Base-by-base conservation (phyloP, 1,284 basidiomycete species). In the Trichosporon ovoides region DNA sequence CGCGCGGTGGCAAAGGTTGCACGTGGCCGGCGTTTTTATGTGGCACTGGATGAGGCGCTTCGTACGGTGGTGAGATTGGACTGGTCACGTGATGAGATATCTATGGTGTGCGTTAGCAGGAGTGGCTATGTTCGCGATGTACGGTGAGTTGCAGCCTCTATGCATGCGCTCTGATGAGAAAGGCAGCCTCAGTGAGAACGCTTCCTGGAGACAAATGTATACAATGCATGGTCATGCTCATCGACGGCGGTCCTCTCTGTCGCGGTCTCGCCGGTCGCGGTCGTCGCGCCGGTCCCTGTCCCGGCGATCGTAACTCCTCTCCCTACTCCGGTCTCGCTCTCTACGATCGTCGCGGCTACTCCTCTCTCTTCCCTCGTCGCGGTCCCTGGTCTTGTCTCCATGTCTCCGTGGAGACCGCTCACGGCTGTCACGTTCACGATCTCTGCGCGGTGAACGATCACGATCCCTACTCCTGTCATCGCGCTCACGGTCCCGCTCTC, bases 371-470 rank as follows among this genome's bases (percentile, higher is more conserved):
- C 22, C 18, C 16, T 55, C 54, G 11, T 55, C 34, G 3, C 55
- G 18, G 34, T 52, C 48, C 14, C 50, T 28, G 31, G 4, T 28
- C 37, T 20, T 38, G 37, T 31, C 38, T 2, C 36, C 6, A 14
- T 51, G 37, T 7, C 57, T n/a, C n/a, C n/a, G 36, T 19, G 43
- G 35, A 24, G 13, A 52, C 46, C 31, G 38, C 56, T 62, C 58
- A 7, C 35, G 16, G 3, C 13, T 14, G 36, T 38, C 19, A 7
- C 40, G 37, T 24, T 51, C 55, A 12, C 38, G 38, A 6, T 59
- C 53, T 13, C 18, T 1, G 36, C 46, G 12, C 35, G 38, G 16
- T 35, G 38, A 24, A 2, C 33, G 43, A n/a, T 53, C 52, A 36
- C 37, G 53, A 40, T 55, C 36, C 49, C 52, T 53, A 33, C 31